Base-by-base conservation (phyloP, 805 yeast species). In the Danielia oregonensis region DNA sequence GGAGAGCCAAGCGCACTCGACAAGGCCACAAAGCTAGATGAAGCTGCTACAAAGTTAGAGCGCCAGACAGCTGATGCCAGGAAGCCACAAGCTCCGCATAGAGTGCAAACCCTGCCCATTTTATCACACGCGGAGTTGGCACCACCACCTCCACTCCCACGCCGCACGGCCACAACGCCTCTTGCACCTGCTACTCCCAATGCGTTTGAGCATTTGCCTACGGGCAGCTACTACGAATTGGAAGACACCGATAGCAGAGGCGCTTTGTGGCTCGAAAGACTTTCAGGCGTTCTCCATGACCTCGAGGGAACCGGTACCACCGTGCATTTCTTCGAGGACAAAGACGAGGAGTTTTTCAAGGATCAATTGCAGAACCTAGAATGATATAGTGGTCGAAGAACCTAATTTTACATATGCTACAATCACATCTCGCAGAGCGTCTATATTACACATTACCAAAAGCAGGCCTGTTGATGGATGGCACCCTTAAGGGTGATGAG, bases 171-270 rank as follows among this genome's bases (percentile, higher is more conserved):
- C 15, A 30, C 36, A 35, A 26, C 23, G 16, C 44, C 50, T 3
- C 50, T n/a, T 25, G 17, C 13, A 9, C 40, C 32, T 10, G 32
- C 29, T 5, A 16, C 27, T 22, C 14, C 13, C 4, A 15, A 41
- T 26, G 48, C 48, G 6, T 44, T 54, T 22, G 61, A 55, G 33
- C 52, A 53, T 25, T 40, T 65, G 16, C 45, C 49, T 4, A 51
- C 54, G 7, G 54, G 52, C 10, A 48, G 52, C 22, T 53, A 46
- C 24, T 46, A 45, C 39, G 66, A 63, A 26, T 44, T 64, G 30
- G 65, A 63, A 35, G 65, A 60, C 25, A 48, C 51, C 26, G 73
- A 68, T 41, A 49, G 41, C 28, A 54, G 45, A 26, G 73, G 72
- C 3, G 65, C 68, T 0, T 42, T 42, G 22, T 67, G 70, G 68